These are phyloP conservation scores for Phytopythium kandeliae DNA, from an alignment of 352 stramenopile species.

Conservation along the genomic window DNA sequence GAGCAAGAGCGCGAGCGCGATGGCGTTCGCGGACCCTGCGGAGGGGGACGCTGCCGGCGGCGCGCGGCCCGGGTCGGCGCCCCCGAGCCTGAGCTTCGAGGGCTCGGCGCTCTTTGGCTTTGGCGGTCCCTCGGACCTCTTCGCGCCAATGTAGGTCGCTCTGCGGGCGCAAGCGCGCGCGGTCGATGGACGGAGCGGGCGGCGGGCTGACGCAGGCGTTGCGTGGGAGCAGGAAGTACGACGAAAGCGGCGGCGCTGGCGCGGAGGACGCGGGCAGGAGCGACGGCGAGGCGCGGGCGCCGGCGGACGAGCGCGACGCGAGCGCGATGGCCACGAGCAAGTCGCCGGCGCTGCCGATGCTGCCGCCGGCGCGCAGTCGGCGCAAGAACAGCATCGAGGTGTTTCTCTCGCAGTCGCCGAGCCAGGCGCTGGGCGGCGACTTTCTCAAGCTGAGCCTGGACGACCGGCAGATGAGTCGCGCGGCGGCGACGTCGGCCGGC, in stretches of 20 bases:
- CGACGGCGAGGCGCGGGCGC: slow-evolving; percentile 14
- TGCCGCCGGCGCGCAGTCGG: slow-evolving; percentile 23
- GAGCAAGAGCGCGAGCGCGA: slow-evolving; percentile 6
- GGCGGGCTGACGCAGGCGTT: too few relatives aligned
- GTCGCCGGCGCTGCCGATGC: slow-evolving; percentile 18
- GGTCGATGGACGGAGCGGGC: too few relatives aligned
- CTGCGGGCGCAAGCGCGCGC: too few relatives aligned
- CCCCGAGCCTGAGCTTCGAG: slow-evolving; percentile 28
- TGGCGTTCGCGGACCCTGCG: slow-evolving; percentile 5
- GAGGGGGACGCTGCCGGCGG: background rate
- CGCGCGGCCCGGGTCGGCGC: slow-evolving; percentile 6
- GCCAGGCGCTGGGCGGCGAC: slow-evolving; percentile 66
- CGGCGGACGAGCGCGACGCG: slow-evolving; percentile 34
- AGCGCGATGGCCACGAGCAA: slow-evolving; percentile 12
- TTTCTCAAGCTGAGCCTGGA: slow-evolving; percentile 73
- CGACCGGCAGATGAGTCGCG: slow-evolving; percentile 43
- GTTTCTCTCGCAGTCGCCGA: slow-evolving; percentile 82
- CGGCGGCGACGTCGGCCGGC: background rate
- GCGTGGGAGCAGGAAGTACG: slow-evolving; percentile 19
- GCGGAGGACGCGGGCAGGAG: background rate
- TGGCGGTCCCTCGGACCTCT: slow-evolving; percentile 36
- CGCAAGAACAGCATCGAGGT: slow-evolving; percentile 87
- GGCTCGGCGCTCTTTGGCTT: slow-evolving; percentile 44
- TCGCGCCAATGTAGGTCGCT: slow-evolving; percentile 32
- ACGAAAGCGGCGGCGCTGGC: slow-evolving; percentile 26